Conservation (phyloP, 305 asterid species). For the Fraxinus paxiana region DNA sequence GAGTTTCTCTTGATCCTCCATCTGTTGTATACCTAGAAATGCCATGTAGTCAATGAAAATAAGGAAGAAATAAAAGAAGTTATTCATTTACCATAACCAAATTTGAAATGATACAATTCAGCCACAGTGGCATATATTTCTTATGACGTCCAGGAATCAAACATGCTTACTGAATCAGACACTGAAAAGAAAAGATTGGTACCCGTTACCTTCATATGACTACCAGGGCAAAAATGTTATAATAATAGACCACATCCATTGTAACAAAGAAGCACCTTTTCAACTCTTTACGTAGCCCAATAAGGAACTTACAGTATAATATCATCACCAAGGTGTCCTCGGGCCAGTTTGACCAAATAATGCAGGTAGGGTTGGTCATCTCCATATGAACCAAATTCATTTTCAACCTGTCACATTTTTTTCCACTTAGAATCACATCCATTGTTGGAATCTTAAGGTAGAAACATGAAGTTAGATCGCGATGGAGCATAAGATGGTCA, state of each 20-base stretch:
- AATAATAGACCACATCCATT: neutral
- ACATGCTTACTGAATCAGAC: neutral
- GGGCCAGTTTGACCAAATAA: conserved; percentile 72
- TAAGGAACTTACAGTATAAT: conserved; percentile 56
- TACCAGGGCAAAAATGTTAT: conserved; percentile 12
- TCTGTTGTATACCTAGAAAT: conserved; percentile 84
- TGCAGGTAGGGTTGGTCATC: conserved; percentile 82
- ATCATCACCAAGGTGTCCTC: conserved; percentile 68
- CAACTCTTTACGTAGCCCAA: conserved; percentile 3
- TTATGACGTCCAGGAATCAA: conserved; percentile 8
- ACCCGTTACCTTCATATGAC: neutral
- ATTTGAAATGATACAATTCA: conserved; percentile 10
- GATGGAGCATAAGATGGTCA: neutral
- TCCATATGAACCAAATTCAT: conserved; percentile 92
- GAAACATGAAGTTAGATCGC: conserved; percentile 13
- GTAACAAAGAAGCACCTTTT: conserved; percentile 14
- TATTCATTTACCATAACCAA: neutral
- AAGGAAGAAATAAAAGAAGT: neutral
- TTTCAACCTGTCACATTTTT: conserved; percentile 66
- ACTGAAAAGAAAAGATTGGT: neutral
- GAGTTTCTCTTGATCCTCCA: conserved; percentile 78
- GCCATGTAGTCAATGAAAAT: conserved; percentile 11
- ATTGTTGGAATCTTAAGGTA: conserved; percentile 12
- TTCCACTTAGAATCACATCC: conserved; percentile 30
- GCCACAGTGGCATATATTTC: conserved; percentile 2